Evolutionary conservation across 768 basidiomycete genomes (phyloP).

Genomic region (Leccinum aurantiacum): DNA sequence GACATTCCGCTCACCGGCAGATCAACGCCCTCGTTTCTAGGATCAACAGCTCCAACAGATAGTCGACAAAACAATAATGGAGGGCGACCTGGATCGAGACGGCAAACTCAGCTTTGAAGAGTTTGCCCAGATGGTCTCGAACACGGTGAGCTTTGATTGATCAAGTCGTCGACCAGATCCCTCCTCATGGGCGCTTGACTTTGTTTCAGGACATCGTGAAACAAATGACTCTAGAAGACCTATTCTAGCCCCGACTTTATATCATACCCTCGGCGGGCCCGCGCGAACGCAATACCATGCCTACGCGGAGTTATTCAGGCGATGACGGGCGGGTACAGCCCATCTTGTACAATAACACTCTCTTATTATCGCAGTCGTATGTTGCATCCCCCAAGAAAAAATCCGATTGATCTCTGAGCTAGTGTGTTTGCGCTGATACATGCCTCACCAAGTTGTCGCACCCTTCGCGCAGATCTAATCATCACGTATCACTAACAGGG

Average conservation of each 20-base stretch:
- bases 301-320: slow-evolving; percentile 9
- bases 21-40: slow-evolving; percentile 37
- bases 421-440: background rate
- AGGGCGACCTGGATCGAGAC: slow-evolving; percentile 97
- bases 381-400: slow-evolving; percentile 6
- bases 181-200: slow-evolving; percentile 8
- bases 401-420: background rate
- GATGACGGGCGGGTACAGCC: slow-evolving; percentile 13
- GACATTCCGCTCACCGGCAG: background rate
- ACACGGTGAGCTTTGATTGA: slow-evolving; percentile 61
- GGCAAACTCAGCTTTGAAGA: slow-evolving; percentile 98
- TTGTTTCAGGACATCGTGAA: slow-evolving; percentile 87
- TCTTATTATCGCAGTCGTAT: slow-evolving; percentile 23
- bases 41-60: slow-evolving; percentile 99
- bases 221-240: slow-evolving; percentile 96
- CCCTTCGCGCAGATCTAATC: background rate
- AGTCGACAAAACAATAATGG: slow-evolving; percentile 99
- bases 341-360: slow-evolving; percentile 22
- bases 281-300: slow-evolving; percentile 21
- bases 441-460: background rate
- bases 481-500: background rate
- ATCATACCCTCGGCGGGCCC: slow-evolving; percentile 22
- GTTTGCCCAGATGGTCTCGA: slow-evolving; percentile 95
- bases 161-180: background rate
- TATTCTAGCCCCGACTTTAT: slow-evolving; percentile 53